Evolutionary conservation across 2,329 filamentous ascomycete species (phyloP), one percentile per base, ranked within the genome.

Genomic region (Monosporascus sp.): DNA sequence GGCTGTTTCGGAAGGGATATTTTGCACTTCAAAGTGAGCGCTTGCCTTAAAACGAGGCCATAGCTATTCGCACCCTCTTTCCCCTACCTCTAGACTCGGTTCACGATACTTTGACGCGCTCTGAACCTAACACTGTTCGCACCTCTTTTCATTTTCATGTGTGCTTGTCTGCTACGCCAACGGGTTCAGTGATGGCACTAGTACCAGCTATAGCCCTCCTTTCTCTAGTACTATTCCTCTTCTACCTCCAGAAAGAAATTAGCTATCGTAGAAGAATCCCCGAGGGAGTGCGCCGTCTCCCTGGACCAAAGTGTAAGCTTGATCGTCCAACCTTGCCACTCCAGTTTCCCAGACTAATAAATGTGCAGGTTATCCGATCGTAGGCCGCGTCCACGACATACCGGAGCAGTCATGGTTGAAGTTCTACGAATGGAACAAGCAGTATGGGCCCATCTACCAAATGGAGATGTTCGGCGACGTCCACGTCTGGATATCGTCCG

Each of bases 401-500:
- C 75, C 76, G 1, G 57, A 63, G 15, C 65, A 72, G 37, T 66
- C 74, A 20, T 77, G 74, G 75, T 55, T 77, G 25, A 77, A 77
- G 61, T 76, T 77, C 54, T 72, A 73, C 55, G 73, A 77, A 55
- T 78, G 75, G 75, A 69, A 67, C 54, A 70, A 75, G 60, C 60
- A 67, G 35, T 77, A 73, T 54, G 75, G 75, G 1, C 74, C 75
- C 7, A 77, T 78, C 51, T 77, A 76, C 58, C 68, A 75, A 59
- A 72, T 70, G 47, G 66, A 75, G 53, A 74, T 77, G 20, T 77
- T 78, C 39, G 75, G 75, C 20, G 68, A 67, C 3, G 66, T 71
- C 5, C 75, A 77, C 55, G 70, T 78, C 46, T 77, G 75, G 75
- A 77, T 78, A 50, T 75, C 74, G 8, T 73, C 71, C 1, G 74